These are phyloP conservation scores for Trichoderma pleuroti DNA, from an alignment of 2,329 filamentous ascomycete species.

Conservation along the genomic window DNA sequence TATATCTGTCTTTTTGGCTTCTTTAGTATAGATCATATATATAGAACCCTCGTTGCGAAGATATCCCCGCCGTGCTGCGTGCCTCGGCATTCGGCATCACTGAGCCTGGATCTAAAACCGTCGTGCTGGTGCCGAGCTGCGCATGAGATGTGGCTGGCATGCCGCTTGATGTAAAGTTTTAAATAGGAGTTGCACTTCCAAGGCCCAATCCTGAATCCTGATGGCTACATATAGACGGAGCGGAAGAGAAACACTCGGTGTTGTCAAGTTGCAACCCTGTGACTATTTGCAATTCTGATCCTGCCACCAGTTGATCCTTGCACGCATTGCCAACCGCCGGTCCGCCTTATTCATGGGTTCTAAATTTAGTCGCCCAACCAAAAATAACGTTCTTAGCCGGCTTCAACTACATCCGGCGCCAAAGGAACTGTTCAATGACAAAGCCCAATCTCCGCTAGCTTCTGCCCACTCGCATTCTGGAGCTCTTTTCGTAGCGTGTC, in stretches of 20 bases:
- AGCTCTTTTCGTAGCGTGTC: too few species aligned
- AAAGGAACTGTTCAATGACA: not conserved
- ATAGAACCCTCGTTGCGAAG: not conserved
- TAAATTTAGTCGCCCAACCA: not conserved
- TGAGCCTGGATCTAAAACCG: not conserved
- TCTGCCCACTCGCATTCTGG: not conserved
- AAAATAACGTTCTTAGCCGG: slow-evolving; percentile 8
- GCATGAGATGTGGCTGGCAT: not conserved
- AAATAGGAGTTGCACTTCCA: not conserved
- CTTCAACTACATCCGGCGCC: not conserved
- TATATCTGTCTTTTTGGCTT: not conserved
- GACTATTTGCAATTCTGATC: not conserved
- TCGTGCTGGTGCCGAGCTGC: too few species aligned
- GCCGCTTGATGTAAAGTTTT: not conserved
- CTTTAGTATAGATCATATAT: not conserved
- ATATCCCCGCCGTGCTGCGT: too few species aligned
- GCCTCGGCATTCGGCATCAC: not conserved
- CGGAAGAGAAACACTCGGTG: not conserved
- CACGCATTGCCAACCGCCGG: not conserved
- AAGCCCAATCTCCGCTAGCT: not conserved
- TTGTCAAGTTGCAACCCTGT: not conserved
- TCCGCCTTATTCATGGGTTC: slow-evolving; percentile 1
- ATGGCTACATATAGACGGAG: not conserved
- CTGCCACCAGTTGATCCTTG: not conserved
- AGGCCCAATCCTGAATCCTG: not conserved